phyloP scores from a whole-genome alignment of 2,329 filamentous ascomycete species.

The Parafenestella ontariensis region DNA sequence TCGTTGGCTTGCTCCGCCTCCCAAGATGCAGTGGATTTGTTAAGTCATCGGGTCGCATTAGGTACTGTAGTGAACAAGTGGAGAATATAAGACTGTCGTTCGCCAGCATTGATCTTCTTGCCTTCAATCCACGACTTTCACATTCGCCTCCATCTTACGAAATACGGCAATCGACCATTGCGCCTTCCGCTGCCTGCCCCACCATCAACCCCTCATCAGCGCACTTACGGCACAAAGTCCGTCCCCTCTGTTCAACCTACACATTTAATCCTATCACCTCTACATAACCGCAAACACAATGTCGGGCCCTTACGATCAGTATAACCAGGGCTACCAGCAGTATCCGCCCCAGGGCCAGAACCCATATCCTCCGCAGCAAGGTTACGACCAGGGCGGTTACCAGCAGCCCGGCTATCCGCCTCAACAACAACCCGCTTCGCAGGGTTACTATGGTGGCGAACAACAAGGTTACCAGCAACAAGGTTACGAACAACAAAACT shows the following conservation, averaged over 20 bases:
- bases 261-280: constrained; percentile 3
- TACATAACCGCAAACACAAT: constrained; percentile 43
- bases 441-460: constrained; percentile 45
- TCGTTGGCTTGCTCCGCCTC: constrained; percentile 39
- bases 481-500: constrained; percentile 31
- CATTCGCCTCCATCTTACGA: constrained; percentile 19
- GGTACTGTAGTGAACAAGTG: constrained; percentile 23
- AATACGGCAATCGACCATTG: constrained; percentile 14
- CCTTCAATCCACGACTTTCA: constrained; percentile 12
- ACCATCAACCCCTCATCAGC: constrained; percentile 20
- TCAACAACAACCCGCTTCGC: constrained; percentile 33
- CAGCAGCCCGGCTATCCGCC: constrained; percentile 39
- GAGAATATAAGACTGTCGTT: constrained; percentile 21
- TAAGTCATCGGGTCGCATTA: constrained; percentile 34
- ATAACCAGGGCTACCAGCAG: constrained; percentile 47
- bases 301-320: constrained; percentile 61
- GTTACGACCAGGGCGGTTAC: constrained; percentile 41
- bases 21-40: constrained; percentile 20
- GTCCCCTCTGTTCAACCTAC: background rate
- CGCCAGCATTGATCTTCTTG: constrained; percentile 14
- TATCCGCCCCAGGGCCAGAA: constrained; percentile 44
- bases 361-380: constrained; percentile 38
- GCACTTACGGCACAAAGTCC: background rate
- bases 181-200: constrained; percentile 7
- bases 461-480: background rate